Evolutionary conservation across 1,139 yeast species (phyloP), one percentile per base, ranked within the genome.

Genomic region (Pneumocystis carinii): DNA sequence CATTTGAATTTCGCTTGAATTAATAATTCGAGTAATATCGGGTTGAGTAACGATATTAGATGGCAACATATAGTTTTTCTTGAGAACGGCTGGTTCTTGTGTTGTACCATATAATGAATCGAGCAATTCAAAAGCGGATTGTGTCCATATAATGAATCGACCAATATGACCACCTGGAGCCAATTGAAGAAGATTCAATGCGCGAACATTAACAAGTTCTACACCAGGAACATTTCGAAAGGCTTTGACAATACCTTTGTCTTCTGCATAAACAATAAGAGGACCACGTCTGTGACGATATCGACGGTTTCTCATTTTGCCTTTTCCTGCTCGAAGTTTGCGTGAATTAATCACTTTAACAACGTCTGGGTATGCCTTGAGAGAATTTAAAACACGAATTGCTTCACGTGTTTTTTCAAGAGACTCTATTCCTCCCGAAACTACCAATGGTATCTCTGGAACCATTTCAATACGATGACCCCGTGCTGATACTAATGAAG

Each of bases 161-260:
- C 98, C 98, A 76, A 92, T 84, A 85, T 92, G 98, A 77, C 97
- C 95, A 87, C 99, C 99, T 80, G 99, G 99, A 74, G 99, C 99
- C 77, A 92, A 87, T 84, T 92, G 97, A 79, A 94, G 87, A 76
- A 94, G 84, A 82, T 94, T 94, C 77, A 92, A 85, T 77, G 92
- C 83, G 77, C 87, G 82, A 74, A 92, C 98, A 78, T 86, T 83
- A 75, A 92, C 85, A 75, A 96, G 86, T 83, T 92, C 98, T 73
- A 92, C 97, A 87, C 99, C 99, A 80, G 99, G 98, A 72, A 92
- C 82, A 88, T 92, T 94, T 87, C 97, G 90, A 86, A 92, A 89
- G 71, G 98, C 98, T 85, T 89, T 89, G 77, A 87, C 95, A 67
- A 92, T 75, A 83, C 98, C 97, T 78, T 90, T 88, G 85, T 94